These are phyloP conservation scores for Ensete ventricosum DNA, from an alignment of 176 grass and related monocot species.

Conservation along the genomic window DNA sequence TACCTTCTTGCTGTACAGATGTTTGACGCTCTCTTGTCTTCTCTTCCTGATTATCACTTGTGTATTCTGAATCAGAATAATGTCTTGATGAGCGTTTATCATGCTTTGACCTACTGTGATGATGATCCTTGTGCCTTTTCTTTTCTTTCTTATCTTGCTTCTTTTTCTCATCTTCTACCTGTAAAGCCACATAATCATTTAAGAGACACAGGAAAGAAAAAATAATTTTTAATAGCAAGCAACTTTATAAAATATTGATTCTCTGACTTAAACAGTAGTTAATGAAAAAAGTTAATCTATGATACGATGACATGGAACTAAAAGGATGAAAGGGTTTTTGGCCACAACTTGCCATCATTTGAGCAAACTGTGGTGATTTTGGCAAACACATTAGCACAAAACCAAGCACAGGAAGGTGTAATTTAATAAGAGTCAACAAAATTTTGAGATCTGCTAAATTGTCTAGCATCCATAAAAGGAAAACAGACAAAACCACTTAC, in stretches of 20 bases:
- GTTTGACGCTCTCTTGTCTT: conserved; percentile 7
- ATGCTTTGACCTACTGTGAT: conserved; percentile 41
- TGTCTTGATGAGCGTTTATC: conserved; percentile 33
- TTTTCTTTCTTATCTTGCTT: conserved; percentile 31
- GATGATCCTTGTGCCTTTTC: conserved; percentile 24
- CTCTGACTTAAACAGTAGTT: neutral
- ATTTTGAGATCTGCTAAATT: neutral
- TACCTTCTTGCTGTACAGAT: neutral
- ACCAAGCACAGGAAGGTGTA: neutral
- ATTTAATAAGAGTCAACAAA: neutral
- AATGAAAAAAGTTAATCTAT: neutral
- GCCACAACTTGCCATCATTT: neutral
- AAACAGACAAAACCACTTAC: conserved; percentile 18
- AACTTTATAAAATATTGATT: too few relatives aligned
- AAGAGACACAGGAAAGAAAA: neutral
- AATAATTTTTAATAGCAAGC: too few relatives aligned
- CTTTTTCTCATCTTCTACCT: conserved; percentile 71
- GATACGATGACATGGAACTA: neutral
- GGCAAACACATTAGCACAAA: neutral
- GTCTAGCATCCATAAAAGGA: neutral
- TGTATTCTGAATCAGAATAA: neutral
- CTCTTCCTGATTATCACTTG: conserved; percentile 10
- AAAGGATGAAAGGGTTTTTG: neutral
- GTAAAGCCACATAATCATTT: neutral
- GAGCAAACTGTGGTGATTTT: neutral